These are phyloP conservation scores for Medicago lupulina DNA, from an alignment of 306 rosid species.

Conservation along the genomic window DNA sequence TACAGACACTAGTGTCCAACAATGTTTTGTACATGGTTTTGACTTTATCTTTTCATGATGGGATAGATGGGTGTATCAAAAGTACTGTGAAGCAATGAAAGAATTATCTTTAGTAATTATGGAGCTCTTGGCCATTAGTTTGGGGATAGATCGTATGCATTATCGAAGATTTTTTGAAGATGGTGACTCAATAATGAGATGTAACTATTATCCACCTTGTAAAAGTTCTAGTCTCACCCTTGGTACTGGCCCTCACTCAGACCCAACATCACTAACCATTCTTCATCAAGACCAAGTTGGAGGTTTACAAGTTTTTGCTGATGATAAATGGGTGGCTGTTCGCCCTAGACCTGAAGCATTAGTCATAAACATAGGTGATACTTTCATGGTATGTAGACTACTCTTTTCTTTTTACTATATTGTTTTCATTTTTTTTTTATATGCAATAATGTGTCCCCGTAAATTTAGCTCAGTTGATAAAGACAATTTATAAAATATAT, in stretches of 20 bases:
- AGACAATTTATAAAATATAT: too few relatives aligned
- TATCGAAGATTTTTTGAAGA: conserved; percentile 66
- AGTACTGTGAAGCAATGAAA: conserved; percentile 74
- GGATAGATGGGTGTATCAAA: conserved; percentile 65
- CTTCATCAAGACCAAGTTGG: conserved; percentile 90
- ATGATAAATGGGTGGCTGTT: conserved; percentile 65
- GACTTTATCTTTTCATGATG: neutral
- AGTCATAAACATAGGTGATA: conserved; percentile 78
- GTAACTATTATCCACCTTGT: conserved; percentile 81
- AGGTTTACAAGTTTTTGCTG: conserved; percentile 65
- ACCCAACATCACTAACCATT: conserved; percentile 79
- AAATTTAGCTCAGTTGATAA: too few relatives aligned
- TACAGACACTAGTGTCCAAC: neutral
- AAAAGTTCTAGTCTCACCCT: conserved; percentile 56
- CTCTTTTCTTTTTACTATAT: too few relatives aligned
- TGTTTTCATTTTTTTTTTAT: too few relatives aligned
- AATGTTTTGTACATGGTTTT: neutral
- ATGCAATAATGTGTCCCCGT: too few relatives aligned
- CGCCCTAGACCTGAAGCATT: conserved; percentile 70
- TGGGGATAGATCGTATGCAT: conserved; percentile 62
- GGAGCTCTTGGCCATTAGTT: conserved; percentile 74
- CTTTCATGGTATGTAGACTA: conserved; percentile 64
- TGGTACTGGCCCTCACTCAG: conserved; percentile 87
- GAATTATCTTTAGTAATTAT: conserved; percentile 51
- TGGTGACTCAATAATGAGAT: conserved; percentile 75